A percentile compares a stretch with the other conserved stretches of the same genome.
Evolutionary conservation across 2,329 filamentous ascomycete species (phyloP).

Genomic region (Nigrospora osmanthi): DNA sequence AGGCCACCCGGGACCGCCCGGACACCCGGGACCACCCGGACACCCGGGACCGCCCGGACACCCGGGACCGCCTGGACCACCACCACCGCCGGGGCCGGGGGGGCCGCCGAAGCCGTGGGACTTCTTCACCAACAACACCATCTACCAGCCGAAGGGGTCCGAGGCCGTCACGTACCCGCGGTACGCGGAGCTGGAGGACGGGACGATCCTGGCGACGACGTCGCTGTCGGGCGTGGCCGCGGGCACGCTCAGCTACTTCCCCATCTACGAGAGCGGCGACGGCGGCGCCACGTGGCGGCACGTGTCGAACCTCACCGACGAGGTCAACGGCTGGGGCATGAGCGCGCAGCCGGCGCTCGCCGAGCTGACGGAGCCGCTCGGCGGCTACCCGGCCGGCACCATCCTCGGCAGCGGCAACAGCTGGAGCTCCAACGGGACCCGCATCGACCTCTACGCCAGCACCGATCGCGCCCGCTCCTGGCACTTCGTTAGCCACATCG

Average conservation of each 20-base stretch:
- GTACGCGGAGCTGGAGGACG: constrained; percentile 22
- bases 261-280: constrained; percentile 41
- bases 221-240: constrained; percentile 1
- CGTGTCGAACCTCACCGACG: constrained; percentile 54
- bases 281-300: constrained; percentile 51
- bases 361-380: constrained; percentile 48
- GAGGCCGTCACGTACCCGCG: constrained; percentile 18
- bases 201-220: constrained; percentile 38
- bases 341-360: constrained; percentile 64
- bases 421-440: constrained; percentile 50
- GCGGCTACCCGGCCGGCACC: constrained; percentile 50
- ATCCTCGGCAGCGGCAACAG: constrained; percentile 52
- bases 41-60: too few relatives aligned
- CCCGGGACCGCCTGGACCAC: not conserved
- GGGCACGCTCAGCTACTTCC: constrained; percentile 29
- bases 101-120: constrained; percentile 4
- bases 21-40: not conserved
- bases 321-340: constrained; percentile 55
- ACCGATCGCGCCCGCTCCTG: constrained; percentile 51
- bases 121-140: constrained; percentile 9
- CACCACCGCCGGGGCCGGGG: not conserved
- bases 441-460: constrained; percentile 62
- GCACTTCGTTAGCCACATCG: constrained; percentile 58
- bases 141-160: constrained; percentile 4
- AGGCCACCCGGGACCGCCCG: too few relatives aligned